phyloP scores from a whole-genome alignment of 495 filamentous ascomycete species.

The Talaromyces borbonicus region DNA sequence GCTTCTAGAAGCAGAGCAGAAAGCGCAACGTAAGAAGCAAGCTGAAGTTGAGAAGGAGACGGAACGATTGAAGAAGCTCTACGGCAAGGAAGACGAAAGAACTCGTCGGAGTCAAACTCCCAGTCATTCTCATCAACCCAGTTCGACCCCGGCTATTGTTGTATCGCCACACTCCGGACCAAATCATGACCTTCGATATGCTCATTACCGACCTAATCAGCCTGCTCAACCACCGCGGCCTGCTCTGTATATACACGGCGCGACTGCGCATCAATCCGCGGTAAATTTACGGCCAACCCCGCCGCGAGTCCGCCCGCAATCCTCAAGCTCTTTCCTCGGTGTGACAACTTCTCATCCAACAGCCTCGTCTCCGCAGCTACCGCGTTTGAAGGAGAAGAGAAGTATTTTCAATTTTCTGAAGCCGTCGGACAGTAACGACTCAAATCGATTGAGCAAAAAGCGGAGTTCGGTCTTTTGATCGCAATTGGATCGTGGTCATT shows the following conservation, averaged over 20 bases:
- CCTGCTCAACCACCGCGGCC: constrained; percentile 13
- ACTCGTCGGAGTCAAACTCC: constrained; percentile 22
- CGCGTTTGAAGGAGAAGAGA: constrained; percentile 30
- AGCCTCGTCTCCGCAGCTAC: constrained; percentile 7
- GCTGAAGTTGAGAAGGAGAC: constrained; percentile 78
- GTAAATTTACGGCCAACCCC: not conserved
- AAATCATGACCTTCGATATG: constrained; percentile 14
- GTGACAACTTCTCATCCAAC: not conserved
- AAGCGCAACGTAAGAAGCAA: constrained; percentile 52
- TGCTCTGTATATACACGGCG: constrained; percentile 20
- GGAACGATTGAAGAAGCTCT: constrained; percentile 62
- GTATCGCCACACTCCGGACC: constrained; percentile 10
- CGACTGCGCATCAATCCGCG: constrained; percentile 7
- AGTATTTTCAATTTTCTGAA: constrained; percentile 40
- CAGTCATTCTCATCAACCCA: constrained; percentile 17
- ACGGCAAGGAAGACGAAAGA: constrained; percentile 47
- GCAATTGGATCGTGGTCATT: too few species aligned
- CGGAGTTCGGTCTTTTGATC: constrained; percentile 43
- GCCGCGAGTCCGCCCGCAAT: constrained; percentile 7
- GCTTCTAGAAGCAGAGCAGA: constrained; percentile 72
- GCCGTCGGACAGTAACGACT: constrained; percentile 19
- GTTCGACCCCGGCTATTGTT: constrained; percentile 3
- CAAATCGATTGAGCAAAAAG: constrained; percentile 37
- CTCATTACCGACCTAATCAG: constrained; percentile 9
- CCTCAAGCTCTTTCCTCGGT: constrained; percentile 11